A percentile compares a stretch with the other conserved stretches of the same genome.
These are phyloP conservation scores for Mycogone perniciosa DNA, from an alignment of 2,329 filamentous ascomycete genomes.

Conservation along the genomic window DNA sequence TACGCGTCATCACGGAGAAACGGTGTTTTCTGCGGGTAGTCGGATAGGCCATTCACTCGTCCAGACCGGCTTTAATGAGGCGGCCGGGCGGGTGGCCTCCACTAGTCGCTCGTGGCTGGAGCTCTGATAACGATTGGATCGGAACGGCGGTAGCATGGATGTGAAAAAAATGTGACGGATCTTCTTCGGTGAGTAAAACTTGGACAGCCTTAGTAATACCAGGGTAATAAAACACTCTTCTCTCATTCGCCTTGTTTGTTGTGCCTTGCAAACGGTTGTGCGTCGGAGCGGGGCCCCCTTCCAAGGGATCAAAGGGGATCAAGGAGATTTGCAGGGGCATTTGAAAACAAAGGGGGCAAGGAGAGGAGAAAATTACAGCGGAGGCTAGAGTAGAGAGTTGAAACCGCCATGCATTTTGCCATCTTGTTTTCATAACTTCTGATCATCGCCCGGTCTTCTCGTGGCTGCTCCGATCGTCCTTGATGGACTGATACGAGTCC, in stretches of 20 bases:
- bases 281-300: neutral
- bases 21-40: too few relatives aligned
- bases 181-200: neutral
- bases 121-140: neutral
- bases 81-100: neutral
- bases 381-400: neutral
- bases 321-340: too few relatives aligned
- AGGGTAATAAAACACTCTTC: neutral
- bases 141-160: neutral
- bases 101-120: neutral
- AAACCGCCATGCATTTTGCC: neutral
- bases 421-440: neutral
- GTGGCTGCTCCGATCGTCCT: too few relatives aligned
- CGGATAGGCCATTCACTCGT: too few relatives aligned
- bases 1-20: too few relatives aligned
- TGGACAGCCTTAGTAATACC: neutral
- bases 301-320: neutral
- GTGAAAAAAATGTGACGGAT: neutral
- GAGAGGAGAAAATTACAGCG: neutral
- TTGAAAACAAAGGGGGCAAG: neutral
- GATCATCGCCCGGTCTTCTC: neutral
- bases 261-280: neutral
- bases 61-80: too few relatives aligned
- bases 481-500: neutral
- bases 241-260: neutral